Evolutionary conservation across 2,329 filamentous ascomycete species (phyloP).

Genomic region (Didymella glomerata): DNA sequence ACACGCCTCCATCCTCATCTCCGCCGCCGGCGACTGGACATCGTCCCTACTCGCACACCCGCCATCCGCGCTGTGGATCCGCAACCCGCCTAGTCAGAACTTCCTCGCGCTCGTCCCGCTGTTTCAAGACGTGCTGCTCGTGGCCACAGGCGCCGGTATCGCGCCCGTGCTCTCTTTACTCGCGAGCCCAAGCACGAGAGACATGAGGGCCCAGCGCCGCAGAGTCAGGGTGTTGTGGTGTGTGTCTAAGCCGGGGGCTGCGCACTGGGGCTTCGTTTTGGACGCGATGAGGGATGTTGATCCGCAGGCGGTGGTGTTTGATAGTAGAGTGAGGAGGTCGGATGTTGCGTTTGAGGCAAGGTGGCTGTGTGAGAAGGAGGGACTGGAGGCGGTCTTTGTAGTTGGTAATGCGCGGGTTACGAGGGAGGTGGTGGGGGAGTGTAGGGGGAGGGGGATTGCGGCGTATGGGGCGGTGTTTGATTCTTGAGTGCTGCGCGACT

Average conservation of each 20-base stretch:
- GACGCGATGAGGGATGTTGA: conserved; percentile 27
- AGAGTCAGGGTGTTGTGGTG: conserved; percentile 32
- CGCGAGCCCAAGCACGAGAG: conserved; percentile 15
- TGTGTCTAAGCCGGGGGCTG: conserved; percentile 19
- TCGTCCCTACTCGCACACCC: conserved; percentile 22
- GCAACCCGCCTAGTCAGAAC: conserved; percentile 28
- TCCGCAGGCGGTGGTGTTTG: conserved; percentile 24
- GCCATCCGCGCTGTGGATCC: conserved; percentile 28
- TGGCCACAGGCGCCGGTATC: conserved; percentile 38
- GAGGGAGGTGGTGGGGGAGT: conserved; percentile 23
- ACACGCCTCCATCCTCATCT: conserved; percentile 38
- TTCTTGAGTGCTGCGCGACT: no score
- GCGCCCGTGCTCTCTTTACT: conserved; percentile 34
- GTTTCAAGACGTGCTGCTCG: conserved; percentile 32
- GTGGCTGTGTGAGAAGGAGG: conserved; percentile 5
- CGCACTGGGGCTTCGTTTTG: conserved; percentile 30
- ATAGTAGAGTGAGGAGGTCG: conserved; percentile 18
- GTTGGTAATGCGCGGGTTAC: conserved; percentile 33
- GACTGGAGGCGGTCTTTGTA: conserved; percentile 31
- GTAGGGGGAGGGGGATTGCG: conserved; percentile 22
- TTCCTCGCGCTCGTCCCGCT: conserved; percentile 32
- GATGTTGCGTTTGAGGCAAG: conserved; percentile 29
- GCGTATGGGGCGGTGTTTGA: conserved; percentile 40
- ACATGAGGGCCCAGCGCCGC: conserved; percentile 16
- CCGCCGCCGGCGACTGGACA: conserved; percentile 50